Percentiles rank a stretch among this genome's conserved stretches.
phyloP scores from a whole-genome alignment of 352 stramenopile species.

The Phytophthora rubi region DNA sequence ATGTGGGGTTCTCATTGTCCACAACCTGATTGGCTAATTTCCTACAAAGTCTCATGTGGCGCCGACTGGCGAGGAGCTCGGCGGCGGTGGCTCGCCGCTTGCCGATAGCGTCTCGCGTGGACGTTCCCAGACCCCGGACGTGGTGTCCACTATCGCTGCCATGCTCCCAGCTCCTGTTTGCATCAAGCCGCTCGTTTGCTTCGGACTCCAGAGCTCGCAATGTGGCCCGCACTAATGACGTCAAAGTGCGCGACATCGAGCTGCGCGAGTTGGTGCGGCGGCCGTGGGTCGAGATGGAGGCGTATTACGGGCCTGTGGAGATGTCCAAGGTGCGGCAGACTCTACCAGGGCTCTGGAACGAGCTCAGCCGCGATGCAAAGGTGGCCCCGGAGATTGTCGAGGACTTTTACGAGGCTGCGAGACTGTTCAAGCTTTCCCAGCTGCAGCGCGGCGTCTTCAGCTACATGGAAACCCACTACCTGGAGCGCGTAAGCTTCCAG shows the following conservation, averaged over 20 bases:
- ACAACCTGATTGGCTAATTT: constrained; percentile 24
- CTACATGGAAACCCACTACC: constrained; percentile 48
- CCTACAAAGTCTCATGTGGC: constrained; percentile 22
- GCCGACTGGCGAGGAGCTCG: constrained; percentile 19
- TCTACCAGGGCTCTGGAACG: constrained; percentile 37
- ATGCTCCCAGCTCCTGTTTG: neutral
- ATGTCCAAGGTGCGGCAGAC: constrained; percentile 35
- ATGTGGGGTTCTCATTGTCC: too few species aligned
- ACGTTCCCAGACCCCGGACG: neutral
- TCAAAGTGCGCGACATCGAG: constrained; percentile 36
- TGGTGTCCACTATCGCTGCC: neutral
- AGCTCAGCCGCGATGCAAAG: constrained; percentile 19
- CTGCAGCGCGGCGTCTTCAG: constrained; percentile 46
- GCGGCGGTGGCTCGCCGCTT: constrained; percentile 1
- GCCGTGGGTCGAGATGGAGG: constrained; percentile 37
- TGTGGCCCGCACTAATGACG: constrained; percentile 2
- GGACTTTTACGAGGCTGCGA: constrained; percentile 45
- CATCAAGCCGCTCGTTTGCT: constrained; percentile 11
- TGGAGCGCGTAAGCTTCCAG: constrained; percentile 37
- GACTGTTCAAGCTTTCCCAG: constrained; percentile 31
- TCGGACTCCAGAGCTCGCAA: constrained; percentile 9
- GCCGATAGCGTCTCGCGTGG: constrained; percentile 1
- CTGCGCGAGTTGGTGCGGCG: constrained; percentile 41
- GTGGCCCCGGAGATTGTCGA: constrained; percentile 30
- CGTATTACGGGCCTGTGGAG: constrained; percentile 27